These are phyloP conservation scores for Hygrocybe coccinea DNA, from an alignment of 768 basidiomycete species.

Conservation along the genomic window DNA sequence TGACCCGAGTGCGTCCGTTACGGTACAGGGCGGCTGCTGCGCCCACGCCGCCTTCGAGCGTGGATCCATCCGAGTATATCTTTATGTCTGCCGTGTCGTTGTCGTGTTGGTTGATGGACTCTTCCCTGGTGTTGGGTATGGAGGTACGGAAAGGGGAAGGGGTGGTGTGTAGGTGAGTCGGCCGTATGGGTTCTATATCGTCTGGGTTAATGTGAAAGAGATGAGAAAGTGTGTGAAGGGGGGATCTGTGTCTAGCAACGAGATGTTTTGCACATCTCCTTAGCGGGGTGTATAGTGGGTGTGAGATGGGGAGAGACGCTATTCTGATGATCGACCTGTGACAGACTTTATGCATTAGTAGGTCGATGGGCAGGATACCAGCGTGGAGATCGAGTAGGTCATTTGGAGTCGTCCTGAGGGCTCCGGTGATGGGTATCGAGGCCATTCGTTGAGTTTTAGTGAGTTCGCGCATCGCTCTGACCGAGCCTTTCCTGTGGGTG, in stretches of 20 bases:
- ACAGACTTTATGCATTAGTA: conserved; percentile 12
- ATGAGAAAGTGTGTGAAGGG: conserved; percentile 8
- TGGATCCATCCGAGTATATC: conserved; percentile 10
- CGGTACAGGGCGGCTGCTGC: conserved; percentile 10
- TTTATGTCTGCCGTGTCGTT: conserved; percentile 3
- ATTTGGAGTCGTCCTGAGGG: conserved; percentile 10
- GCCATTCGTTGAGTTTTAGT: conserved; percentile 7
- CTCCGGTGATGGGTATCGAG: conserved; percentile 20
- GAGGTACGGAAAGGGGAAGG: neutral
- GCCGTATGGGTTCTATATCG: conserved; percentile 3
- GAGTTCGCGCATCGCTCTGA: neutral
- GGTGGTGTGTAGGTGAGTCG: neutral
- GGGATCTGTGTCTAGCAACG: conserved; percentile 8
- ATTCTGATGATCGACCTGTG: conserved; percentile 17
- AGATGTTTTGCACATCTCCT: conserved; percentile 3
- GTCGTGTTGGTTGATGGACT: neutral
- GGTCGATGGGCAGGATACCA: conserved; percentile 17
- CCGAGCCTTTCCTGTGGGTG: neutral
- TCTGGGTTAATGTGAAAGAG: conserved; percentile 7
- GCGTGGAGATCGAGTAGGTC: conserved; percentile 21
- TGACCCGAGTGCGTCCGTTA: neutral
- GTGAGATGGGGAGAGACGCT: conserved; percentile 16
- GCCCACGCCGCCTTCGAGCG: neutral
- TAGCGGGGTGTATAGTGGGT: conserved; percentile 18
- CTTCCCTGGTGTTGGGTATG: conserved; percentile 2